These are phyloP conservation scores for Fusarium mundagurra DNA, from an alignment of 2,329 filamentous ascomycete species.

Conservation along the genomic window DNA sequence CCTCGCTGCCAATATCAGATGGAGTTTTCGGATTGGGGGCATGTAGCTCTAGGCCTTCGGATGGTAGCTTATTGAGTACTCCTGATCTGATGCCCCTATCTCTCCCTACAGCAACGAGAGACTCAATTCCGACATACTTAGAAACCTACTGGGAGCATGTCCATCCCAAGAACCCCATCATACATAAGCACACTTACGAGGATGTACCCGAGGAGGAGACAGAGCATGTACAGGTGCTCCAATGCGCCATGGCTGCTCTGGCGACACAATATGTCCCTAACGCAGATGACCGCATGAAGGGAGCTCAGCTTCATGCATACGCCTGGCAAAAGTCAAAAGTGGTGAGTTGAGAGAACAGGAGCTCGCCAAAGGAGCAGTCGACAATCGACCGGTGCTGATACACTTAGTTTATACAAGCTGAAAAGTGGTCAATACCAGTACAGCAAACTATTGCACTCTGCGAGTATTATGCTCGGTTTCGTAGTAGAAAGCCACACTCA, in stretches of 20 bases:
- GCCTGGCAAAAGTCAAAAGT: slow-evolving; percentile 60
- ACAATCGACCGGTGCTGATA: slow-evolving; percentile 28
- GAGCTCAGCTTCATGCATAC: slow-evolving; percentile 61
- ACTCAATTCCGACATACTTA: slow-evolving; percentile 60
- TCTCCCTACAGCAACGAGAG: slow-evolving; percentile 52
- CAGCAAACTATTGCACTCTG: slow-evolving; percentile 66
- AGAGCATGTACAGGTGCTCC: slow-evolving; percentile 56
- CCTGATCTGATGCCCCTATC: slow-evolving; percentile 44
- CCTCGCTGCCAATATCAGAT: slow-evolving; percentile 51
- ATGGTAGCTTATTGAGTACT: slow-evolving; percentile 48
- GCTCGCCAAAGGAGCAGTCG: neutral
- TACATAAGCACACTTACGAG: slow-evolving; percentile 60
- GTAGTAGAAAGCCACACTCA: slow-evolving; percentile 59
- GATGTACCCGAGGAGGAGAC: slow-evolving; percentile 42
- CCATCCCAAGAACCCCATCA: slow-evolving; percentile 59
- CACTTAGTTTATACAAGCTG: slow-evolving; percentile 50
- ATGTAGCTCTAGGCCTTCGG: slow-evolving; percentile 54
- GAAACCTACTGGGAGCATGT: slow-evolving; percentile 64
- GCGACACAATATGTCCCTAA: slow-evolving; percentile 61
- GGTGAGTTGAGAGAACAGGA: slow-evolving; percentile 52
- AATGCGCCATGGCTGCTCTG: slow-evolving; percentile 66
- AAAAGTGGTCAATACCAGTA: slow-evolving; percentile 59
- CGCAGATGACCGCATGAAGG: slow-evolving; percentile 61
- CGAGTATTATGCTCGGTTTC: slow-evolving; percentile 65
- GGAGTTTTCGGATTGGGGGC: slow-evolving; percentile 48